phyloP scores from a whole-genome alignment of 768 basidiomycete species.

The Chalciporus piperatus region DNA sequence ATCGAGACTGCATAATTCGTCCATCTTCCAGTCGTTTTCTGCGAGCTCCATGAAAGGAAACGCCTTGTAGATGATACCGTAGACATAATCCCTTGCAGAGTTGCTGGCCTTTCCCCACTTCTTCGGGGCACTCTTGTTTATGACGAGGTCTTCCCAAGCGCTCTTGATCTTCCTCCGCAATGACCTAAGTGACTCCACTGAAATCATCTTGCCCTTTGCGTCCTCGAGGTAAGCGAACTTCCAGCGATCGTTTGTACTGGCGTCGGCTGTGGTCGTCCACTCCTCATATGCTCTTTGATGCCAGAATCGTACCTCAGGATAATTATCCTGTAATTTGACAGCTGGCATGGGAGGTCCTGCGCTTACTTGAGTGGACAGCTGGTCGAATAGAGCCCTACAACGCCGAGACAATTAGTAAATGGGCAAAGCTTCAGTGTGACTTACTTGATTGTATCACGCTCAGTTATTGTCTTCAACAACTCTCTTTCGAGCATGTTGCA shows the following conservation, averaged over 20 bases:
- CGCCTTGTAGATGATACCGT: neutral
- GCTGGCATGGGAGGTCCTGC: too few relatives aligned
- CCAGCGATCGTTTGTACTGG: neutral
- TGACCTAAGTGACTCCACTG: too few relatives aligned
- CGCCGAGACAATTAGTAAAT: too few relatives aligned
- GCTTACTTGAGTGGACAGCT: too few relatives aligned
- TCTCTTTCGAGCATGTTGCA: too few relatives aligned
- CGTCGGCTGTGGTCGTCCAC: neutral
- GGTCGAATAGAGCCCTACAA: too few relatives aligned
- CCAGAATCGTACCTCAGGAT: neutral
- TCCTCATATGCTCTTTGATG: neutral
- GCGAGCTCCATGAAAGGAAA: neutral
- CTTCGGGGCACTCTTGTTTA: neutral
- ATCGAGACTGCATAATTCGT: neutral
- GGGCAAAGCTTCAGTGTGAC: too few relatives aligned
- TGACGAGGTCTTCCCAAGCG: slow-evolving; percentile 1
- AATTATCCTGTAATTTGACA: neutral
- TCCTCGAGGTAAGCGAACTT: neutral
- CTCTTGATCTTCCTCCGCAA: too few relatives aligned
- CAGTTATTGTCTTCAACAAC: neutral
- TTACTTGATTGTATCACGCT: neutral
- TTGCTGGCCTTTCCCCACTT: slow-evolving; percentile 5
- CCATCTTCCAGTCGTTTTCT: slow-evolving; percentile 1
- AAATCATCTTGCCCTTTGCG: neutral
- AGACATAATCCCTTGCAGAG: neutral